Percentiles rank a stretch among this genome's conserved stretches.
These are phyloP conservation scores for Gomphus bonarii DNA, from an alignment of 1,284 basidiomycete species.

Conservation along the genomic window DNA sequence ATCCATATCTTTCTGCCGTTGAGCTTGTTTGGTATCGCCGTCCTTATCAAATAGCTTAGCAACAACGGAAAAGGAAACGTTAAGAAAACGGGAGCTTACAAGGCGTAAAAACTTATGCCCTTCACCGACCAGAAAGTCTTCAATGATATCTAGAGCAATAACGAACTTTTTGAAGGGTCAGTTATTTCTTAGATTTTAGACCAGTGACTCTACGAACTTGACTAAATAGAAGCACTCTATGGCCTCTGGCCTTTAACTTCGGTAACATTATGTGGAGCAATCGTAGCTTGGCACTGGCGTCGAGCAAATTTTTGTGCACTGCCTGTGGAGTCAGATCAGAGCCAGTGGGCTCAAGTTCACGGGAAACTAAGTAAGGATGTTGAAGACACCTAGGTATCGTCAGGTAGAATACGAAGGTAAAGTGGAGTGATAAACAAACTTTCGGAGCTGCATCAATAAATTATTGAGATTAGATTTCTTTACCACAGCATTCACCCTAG, in stretches of 20 bases:
- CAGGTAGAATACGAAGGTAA: neutral
- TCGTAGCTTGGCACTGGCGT: conserved; percentile 81
- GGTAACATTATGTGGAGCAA: conserved; percentile 78
- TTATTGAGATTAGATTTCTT: conserved; percentile 58
- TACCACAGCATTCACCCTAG: conserved; percentile 26
- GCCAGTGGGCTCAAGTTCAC: conserved; percentile 71
- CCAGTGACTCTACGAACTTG: conserved; percentile 51
- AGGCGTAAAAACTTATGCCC: conserved; percentile 85
- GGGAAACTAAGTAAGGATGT: conserved; percentile 83
- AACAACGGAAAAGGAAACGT: conserved; percentile 3
- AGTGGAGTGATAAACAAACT: conserved; percentile 35
- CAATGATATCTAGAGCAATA: conserved; percentile 82
- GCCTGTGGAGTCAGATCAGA: conserved; percentile 38
- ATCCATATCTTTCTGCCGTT: conserved; percentile 91
- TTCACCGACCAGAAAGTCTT: conserved; percentile 89
- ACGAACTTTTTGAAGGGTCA: conserved; percentile 61
- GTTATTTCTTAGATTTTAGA: neutral
- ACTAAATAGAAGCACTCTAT: conserved; percentile 94
- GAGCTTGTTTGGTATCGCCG: conserved; percentile 78
- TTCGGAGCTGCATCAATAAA: conserved; percentile 78
- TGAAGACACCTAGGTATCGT: conserved; percentile 54
- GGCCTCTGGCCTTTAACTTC: conserved; percentile 81
- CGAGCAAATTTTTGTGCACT: conserved; percentile 71
- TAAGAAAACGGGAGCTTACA: conserved; percentile 38
- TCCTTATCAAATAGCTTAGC: conserved; percentile 43